Evolutionary conservation across 805 yeast genomes (phyloP), one percentile per base, ranked within the genome.

Genomic region (Yamadazyma olivae): DNA sequence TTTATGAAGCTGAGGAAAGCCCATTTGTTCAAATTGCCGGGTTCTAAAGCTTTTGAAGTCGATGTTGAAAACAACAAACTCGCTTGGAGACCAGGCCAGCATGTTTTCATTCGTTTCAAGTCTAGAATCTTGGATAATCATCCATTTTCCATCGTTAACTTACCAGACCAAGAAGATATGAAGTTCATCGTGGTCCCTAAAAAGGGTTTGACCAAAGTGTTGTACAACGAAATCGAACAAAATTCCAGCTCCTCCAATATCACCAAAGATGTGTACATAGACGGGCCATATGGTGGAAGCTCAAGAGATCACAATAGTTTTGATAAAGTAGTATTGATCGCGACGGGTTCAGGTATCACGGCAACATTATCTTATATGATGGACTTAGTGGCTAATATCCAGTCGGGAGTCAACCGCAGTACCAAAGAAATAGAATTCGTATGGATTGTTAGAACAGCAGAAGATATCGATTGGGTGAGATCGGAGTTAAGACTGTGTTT

Each of bases 251-350:
- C 26, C 21, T 20, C 23, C 23, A 20, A 20, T 10, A 43, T 51
- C 0, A 44, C 48, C 12, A 43, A 57, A 20, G 54, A 55, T 33
- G 70, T 72, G 1, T 67, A 43, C 38, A 49, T 74, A 14, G 82
- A 77, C 46, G 83, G 83, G 1, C 79, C 83, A 3, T 77, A 74
- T 40, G 81, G 83, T 13, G 81, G 81, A 1, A 45, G 69, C 32
- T 45, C 59, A 12, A 61, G 83, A 48, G 72, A 73, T 41, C 52
- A 58, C 5, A 44, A 62, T 15, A 52, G 72, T 1, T 77, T 77
- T 48, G 71, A 71, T 29, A 62, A 67, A 29, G 53, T 71, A 6
- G 49, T 59, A 7, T 46, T 75, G 18, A 14, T 74, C 2, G 56
- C 75, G 16, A 56, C 75, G 1, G 83, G 83, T 3, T 64, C 74